phyloP scores from a whole-genome alignment of 192 early-diverging fungal genomes.

The Chytriomyces hyalinus region DNA sequence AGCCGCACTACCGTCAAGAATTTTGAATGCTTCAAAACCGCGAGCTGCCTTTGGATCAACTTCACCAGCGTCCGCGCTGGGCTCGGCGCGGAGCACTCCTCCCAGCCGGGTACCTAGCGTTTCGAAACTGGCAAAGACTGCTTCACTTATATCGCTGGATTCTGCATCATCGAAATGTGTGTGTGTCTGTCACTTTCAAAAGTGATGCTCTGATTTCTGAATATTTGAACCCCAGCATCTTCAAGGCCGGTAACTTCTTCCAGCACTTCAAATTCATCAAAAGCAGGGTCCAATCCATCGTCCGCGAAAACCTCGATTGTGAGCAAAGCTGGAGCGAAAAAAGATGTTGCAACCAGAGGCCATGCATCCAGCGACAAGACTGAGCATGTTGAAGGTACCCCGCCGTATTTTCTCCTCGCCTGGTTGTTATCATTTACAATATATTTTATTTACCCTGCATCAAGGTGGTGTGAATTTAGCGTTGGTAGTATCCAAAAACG shows the following conservation, averaged over 20 bases:
- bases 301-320: not conserved
- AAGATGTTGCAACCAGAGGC: not conserved
- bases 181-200: not conserved
- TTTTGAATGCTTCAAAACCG: not conserved
- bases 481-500: slow-evolving; percentile 13
- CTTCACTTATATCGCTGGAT: not conserved
- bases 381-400: not conserved
- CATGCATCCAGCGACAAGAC: not conserved
- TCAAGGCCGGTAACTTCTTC: not conserved
- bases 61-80: not conserved
- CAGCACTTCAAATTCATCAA: not conserved
- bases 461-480: slow-evolving; percentile 6
- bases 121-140: not conserved
- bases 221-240: not conserved
- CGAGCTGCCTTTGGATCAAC: not conserved
- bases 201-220: not conserved
- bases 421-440: not conserved
- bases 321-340: not conserved
- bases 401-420: not conserved
- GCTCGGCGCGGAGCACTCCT: not conserved
- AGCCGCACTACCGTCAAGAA: not conserved
- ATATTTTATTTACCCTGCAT: not conserved
- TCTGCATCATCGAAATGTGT: not conserved
- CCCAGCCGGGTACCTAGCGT: not conserved
- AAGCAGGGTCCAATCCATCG: not conserved